phyloP scores from a whole-genome alignment of 352 stramenopile species.

The Phytophthora constricta region DNA sequence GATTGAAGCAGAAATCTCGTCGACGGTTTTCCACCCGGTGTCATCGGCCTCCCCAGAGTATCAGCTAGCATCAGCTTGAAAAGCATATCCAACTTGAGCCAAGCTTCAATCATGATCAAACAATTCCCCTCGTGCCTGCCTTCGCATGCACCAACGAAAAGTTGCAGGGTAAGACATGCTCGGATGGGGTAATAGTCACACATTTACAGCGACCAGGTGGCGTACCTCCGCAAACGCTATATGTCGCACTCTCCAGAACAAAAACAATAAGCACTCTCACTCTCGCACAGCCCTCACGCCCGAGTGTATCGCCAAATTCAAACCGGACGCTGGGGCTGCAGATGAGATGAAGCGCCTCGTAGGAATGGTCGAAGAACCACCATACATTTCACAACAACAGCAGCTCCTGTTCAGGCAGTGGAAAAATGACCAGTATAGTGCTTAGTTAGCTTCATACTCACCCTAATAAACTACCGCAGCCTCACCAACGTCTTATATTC shows the following conservation, averaged over 20 bases:
- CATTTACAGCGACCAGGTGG: too few relatives aligned
- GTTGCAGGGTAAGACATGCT: conserved; percentile 19
- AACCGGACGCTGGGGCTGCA: background rate
- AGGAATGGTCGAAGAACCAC: background rate
- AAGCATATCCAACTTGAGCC: background rate
- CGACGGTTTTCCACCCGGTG: background rate
- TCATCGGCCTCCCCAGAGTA: background rate
- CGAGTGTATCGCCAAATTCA: background rate
- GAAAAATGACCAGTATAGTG: too few relatives aligned
- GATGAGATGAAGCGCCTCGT: background rate
- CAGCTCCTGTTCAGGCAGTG: too few relatives aligned
- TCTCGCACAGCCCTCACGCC: background rate
- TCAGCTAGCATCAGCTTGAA: background rate
- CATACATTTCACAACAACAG: background rate
- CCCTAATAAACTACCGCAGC: too few relatives aligned
- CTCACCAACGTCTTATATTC: too few relatives aligned
- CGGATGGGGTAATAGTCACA: conserved; percentile 11
- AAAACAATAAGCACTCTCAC: background rate
- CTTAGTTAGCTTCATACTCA: too few relatives aligned
- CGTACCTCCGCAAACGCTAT: background rate
- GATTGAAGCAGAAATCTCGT: background rate
- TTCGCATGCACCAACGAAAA: conserved; percentile 27
- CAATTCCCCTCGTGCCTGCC: conserved; percentile 18
- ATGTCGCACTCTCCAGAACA: background rate
- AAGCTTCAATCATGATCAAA: background rate